phyloP scores from a whole-genome alignment of 2,329 filamentous ascomycete species.

The Apiospora phragmitis region DNA sequence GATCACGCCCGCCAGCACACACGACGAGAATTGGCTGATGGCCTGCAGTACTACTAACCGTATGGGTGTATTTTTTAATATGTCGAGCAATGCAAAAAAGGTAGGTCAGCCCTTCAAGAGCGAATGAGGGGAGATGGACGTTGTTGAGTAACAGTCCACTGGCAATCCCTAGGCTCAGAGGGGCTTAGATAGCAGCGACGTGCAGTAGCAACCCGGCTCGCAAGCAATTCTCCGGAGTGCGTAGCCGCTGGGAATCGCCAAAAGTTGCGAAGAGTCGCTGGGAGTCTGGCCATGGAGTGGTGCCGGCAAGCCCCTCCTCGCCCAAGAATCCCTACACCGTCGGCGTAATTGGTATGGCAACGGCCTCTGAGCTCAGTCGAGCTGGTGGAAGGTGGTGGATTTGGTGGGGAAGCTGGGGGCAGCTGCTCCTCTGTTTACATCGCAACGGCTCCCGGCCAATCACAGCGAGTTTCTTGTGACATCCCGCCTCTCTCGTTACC shows the following conservation, averaged over 20 bases:
- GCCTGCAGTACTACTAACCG: background rate
- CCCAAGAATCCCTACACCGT: background rate
- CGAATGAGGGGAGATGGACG: background rate
- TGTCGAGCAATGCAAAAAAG: background rate
- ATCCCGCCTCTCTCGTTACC: background rate
- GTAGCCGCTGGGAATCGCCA: background rate
- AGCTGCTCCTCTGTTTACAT: conserved; percentile 5
- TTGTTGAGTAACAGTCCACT: background rate
- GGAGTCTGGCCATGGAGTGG: background rate
- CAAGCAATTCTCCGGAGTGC: background rate
- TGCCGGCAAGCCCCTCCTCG: background rate
- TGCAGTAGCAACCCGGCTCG: background rate
- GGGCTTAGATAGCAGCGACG: background rate
- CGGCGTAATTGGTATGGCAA: conserved; percentile 5
- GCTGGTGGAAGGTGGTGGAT: background rate
- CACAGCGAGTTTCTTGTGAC: background rate
- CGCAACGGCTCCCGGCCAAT: background rate
- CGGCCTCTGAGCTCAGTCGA: background rate
- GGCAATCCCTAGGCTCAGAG: background rate
- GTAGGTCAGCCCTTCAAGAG: background rate
- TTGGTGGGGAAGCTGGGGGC: conserved; percentile 8
- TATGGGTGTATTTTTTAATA: background rate
- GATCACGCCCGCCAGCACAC: background rate
- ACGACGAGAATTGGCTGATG: background rate
- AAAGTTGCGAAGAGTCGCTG: background rate